Conservation (phyloP, 2,329 filamentous ascomycete species). For the Fusarium penzigii region DNA sequence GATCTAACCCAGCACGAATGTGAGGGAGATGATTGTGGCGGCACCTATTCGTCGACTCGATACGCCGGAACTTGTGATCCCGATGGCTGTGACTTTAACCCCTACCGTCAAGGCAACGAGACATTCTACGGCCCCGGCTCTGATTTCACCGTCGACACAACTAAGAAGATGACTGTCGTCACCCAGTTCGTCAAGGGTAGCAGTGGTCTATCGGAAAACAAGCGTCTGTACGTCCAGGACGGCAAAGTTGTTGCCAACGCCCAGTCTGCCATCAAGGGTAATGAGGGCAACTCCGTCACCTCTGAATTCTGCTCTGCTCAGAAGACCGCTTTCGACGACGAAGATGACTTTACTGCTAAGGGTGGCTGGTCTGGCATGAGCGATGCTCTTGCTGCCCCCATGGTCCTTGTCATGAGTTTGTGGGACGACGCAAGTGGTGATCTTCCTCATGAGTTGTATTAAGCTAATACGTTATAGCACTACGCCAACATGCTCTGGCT, state of each 20-base stretch:
- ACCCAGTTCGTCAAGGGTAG: slow-evolving; percentile 58
- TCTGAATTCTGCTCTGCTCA: slow-evolving; percentile 58
- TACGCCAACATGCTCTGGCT: slow-evolving; percentile 72
- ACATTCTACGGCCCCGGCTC: slow-evolving; percentile 60
- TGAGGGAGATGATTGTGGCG: slow-evolving; percentile 50
- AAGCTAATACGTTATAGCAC: slow-evolving; percentile 38
- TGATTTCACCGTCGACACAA: slow-evolving; percentile 58
- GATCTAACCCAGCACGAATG: slow-evolving; percentile 51
- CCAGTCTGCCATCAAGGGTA: slow-evolving; percentile 38
- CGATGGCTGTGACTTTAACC: slow-evolving; percentile 70
- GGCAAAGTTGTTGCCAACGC: slow-evolving; percentile 58
- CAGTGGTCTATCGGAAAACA: slow-evolving; percentile 59
- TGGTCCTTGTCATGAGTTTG: slow-evolving; percentile 50
- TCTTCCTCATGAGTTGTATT: neutral
- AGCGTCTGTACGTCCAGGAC: slow-evolving; percentile 65
- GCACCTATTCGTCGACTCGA: slow-evolving; percentile 50
- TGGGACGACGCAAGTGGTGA: slow-evolving; percentile 56
- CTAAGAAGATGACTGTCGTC: slow-evolving; percentile 61
- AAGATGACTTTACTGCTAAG: slow-evolving; percentile 51
- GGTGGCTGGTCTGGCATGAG: slow-evolving; percentile 61
- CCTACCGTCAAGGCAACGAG: slow-evolving; percentile 63
- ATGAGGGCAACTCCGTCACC: slow-evolving; percentile 51
- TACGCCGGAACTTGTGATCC: slow-evolving; percentile 65
- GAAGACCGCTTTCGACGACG: slow-evolving; percentile 57
- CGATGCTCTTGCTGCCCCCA: slow-evolving; percentile 39